These are phyloP conservation scores for Narthecium ossifragum DNA, from an alignment of 106 monocot genomes.

Conservation along the genomic window DNA sequence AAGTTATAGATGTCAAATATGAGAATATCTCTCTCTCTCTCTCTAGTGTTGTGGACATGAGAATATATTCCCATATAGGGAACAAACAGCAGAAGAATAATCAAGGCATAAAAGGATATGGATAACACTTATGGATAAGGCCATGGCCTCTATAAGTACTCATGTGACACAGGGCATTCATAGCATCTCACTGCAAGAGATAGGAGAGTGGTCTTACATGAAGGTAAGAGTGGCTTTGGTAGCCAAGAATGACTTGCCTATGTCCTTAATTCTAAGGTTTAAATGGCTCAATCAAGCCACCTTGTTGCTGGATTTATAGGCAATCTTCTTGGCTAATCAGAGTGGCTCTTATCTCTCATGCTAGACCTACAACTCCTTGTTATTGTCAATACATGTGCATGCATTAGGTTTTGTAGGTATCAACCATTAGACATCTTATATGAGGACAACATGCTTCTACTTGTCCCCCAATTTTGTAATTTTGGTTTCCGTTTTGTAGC, in stretches of 20 bases:
- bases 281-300: neutral
- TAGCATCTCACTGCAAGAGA: neutral
- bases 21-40: too few species aligned
- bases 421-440: too few species aligned
- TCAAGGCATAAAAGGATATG: neutral
- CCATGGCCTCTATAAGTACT: slow-evolving; percentile 3
- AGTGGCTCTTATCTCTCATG: slow-evolving; percentile 8
- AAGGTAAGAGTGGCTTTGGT: slow-evolving; percentile 5
- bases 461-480: too few species aligned
- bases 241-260: slow-evolving; percentile 14
- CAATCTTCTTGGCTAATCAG: slow-evolving; percentile 13
- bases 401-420: too few species aligned
- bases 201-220: slow-evolving; percentile 3
- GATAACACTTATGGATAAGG: neutral
- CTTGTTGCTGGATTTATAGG: neutral
- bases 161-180: too few species aligned
- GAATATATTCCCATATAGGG: neutral
- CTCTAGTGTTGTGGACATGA: too few species aligned
- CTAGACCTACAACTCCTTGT: slow-evolving; percentile 5
- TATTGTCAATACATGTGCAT: too few species aligned
- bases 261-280: neutral
- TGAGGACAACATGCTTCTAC: too few species aligned
- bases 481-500: too few species aligned
- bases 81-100: neutral
- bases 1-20: too few species aligned